These are phyloP conservation scores for Talaromyces sp. DNA, from an alignment of 2,329 filamentous ascomycete genomes.

Conservation along the genomic window DNA sequence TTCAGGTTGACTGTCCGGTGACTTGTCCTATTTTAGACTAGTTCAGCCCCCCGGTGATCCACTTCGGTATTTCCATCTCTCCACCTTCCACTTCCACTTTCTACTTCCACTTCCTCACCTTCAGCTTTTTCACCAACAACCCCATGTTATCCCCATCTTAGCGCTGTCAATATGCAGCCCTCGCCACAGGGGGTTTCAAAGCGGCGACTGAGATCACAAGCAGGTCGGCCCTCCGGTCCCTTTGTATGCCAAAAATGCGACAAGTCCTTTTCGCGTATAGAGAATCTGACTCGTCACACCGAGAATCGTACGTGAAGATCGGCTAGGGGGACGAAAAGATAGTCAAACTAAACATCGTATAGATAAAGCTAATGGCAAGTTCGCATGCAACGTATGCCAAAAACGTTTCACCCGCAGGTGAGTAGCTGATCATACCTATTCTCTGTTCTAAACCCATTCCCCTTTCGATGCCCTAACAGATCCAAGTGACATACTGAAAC, in stretches of 20 bases:
- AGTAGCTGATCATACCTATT: background rate
- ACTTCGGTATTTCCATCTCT: background rate
- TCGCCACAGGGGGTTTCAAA: background rate
- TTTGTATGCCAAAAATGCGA: slow-evolving; percentile 10
- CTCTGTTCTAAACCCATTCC: background rate
- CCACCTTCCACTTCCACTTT: slow-evolving; percentile 4
- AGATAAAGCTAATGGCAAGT: slow-evolving; percentile 17
- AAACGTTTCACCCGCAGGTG: slow-evolving; percentile 18
- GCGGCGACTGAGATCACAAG: background rate
- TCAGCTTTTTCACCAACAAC: background rate
- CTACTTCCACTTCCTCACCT: background rate
- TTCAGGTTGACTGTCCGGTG: background rate
- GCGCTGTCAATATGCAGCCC: background rate
- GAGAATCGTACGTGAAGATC: slow-evolving; percentile 12
- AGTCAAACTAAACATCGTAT: background rate
- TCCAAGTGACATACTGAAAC: background rate
- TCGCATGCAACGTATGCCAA: slow-evolving; percentile 11
- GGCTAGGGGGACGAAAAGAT: background rate
- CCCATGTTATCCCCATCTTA: background rate
- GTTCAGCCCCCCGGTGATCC: background rate
- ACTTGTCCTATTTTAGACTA: background rate
- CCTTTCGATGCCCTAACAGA: background rate
- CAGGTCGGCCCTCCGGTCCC: background rate
- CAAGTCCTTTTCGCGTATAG: slow-evolving; percentile 16
- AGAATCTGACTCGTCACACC: slow-evolving; percentile 17